These are phyloP conservation scores for Blastocystis sp. DNA, from an alignment of 352 stramenopile species.

Conservation along the genomic window DNA sequence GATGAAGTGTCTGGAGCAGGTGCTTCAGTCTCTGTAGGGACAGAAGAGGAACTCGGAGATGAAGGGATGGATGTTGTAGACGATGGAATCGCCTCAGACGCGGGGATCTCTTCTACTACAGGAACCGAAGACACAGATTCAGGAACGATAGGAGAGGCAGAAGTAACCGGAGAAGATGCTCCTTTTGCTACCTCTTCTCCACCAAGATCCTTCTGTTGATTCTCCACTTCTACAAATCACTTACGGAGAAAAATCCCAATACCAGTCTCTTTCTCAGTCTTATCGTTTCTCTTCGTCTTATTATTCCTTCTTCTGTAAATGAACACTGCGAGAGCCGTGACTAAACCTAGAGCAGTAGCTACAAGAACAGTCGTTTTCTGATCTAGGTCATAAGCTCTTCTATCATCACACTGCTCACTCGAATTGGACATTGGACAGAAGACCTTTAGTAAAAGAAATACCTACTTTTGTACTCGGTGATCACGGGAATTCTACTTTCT, in stretches of 20 bases:
- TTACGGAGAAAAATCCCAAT: not conserved
- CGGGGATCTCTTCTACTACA: not conserved
- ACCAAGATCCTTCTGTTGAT: not conserved
- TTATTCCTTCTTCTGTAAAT: not conserved
- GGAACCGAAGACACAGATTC: not conserved
- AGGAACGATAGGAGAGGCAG: not conserved
- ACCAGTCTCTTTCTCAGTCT: not conserved
- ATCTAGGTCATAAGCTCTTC: not conserved
- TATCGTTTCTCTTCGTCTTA: not conserved
- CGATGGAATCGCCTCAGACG: not conserved
- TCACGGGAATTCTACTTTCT: not conserved
- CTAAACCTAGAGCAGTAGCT: constrained; percentile 8
- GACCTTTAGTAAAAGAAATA: not conserved
- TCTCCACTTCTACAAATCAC: not conserved
- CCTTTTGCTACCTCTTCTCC: not conserved
- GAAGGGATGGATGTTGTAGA: not conserved
- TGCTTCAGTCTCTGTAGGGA: not conserved
- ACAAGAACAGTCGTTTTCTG: constrained; percentile 14
- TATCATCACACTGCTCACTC: not conserved
- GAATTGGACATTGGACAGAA: constrained; percentile 23
- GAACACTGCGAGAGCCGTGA: constrained; percentile 20
- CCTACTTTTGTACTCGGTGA: not conserved
- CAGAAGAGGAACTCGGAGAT: not conserved
- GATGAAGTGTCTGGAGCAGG: not conserved
- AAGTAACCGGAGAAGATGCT: not conserved